These are phyloP conservation scores for rapeseed (Brassica napus) DNA, from an alignment of 345 rosid genomes.

Conservation along the genomic window DNA sequence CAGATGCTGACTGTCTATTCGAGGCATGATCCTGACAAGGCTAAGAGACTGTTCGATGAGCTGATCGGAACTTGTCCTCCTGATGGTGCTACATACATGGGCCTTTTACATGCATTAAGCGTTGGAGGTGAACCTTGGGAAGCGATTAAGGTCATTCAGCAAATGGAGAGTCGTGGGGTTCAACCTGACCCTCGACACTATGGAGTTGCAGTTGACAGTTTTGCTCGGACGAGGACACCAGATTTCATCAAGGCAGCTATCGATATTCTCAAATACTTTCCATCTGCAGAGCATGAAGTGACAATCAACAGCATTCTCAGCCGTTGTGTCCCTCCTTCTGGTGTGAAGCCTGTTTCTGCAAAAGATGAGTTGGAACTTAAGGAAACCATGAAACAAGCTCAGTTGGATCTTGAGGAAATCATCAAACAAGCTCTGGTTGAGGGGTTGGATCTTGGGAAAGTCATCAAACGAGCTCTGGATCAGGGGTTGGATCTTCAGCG, in stretches of 20 bases:
- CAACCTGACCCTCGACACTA: not conserved
- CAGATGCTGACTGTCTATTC: no score
- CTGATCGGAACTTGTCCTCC: no score
- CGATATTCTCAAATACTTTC: not conserved
- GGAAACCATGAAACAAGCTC: not conserved
- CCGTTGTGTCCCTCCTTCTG: not conserved
- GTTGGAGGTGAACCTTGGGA: not conserved
- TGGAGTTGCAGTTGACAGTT: not conserved
- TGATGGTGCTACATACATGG: not conserved
- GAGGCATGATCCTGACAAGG: no score
- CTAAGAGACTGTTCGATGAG: no score
- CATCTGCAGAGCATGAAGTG: not conserved
- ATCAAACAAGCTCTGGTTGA: no score
- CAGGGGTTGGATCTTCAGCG: no score
- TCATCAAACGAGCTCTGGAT: no score
- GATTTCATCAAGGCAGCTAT: not conserved
- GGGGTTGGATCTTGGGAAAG: no score
- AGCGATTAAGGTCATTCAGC: not conserved
- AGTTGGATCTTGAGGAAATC: not conserved
- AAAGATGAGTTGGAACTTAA: not conserved
- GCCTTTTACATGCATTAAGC: not conserved
- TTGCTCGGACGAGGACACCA: not conserved
- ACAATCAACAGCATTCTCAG: not conserved
- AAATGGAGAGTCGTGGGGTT: not conserved
- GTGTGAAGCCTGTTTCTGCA: not conserved